Evolutionary conservation across 306 rosid species (phyloP).

Genomic region (Prunus mongolica): DNA sequence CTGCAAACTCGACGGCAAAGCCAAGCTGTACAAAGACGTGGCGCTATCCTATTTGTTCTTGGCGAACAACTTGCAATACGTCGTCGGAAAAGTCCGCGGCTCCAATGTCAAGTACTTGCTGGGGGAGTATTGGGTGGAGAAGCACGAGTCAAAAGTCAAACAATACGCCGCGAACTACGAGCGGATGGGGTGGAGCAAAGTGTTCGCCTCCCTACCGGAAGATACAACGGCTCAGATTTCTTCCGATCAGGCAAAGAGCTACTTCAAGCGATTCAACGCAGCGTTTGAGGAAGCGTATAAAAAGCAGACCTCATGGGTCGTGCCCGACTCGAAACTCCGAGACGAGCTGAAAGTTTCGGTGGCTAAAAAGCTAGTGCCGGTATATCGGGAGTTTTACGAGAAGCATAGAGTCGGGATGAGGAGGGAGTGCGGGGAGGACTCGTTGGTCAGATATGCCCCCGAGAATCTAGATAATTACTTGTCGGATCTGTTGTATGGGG

Average conservation of each 20-base stretch:
- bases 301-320: constrained; percentile 59
- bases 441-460: constrained; percentile 33
- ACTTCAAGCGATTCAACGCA: constrained; percentile 34
- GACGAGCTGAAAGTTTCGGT: constrained; percentile 54
- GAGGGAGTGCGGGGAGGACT: constrained; percentile 24
- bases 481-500: constrained; percentile 51
- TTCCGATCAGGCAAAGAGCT: constrained; percentile 37
- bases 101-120: constrained; percentile 54
- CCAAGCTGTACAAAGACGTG: constrained; percentile 59
- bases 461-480: constrained; percentile 51
- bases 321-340: constrained; percentile 49
- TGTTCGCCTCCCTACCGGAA: constrained; percentile 43
- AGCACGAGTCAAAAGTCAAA: constrained; percentile 63
- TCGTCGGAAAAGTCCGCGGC: constrained; percentile 51
- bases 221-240: constrained; percentile 48
- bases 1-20: constrained; percentile 77
- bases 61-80: constrained; percentile 89
- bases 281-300: constrained; percentile 48
- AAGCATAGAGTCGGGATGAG: constrained; percentile 27
- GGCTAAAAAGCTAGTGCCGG: constrained; percentile 31
- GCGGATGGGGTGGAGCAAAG: constrained; percentile 74
- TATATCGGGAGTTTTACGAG: constrained; percentile 37
- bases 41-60: constrained; percentile 78
- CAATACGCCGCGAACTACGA: constrained; percentile 67
- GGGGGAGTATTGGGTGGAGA: constrained; percentile 59